Evolutionary conservation across 805 yeast species (phyloP), one percentile per base, ranked within the genome.

Genomic region (Priceomyces fermenticarens): DNA sequence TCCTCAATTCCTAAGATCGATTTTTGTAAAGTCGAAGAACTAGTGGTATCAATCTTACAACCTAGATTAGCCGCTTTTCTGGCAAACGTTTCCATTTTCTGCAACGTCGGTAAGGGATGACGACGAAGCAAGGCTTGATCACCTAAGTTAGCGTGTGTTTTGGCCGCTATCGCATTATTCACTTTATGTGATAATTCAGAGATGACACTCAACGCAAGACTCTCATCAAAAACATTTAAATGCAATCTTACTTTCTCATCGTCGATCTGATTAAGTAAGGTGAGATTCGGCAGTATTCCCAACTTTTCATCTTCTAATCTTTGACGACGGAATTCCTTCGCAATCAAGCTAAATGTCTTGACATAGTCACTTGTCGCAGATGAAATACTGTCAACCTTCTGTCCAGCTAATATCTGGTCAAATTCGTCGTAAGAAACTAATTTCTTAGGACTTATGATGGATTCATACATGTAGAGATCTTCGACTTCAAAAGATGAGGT

Each of bases 111-210:
- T 48, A 85, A 78, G 2, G 86, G 75, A 51, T 90, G 96, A 57
- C 95, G 85, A 63, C 98, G 83, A 54, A 93, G 76, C 34, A 93
- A 77, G 0, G 98, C 87, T 38, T 72, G 63, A 48, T 85, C 89
- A 0, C 97, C 97, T 30, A 91, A 69, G 3, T 75, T 77, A 1
- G 91, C 79, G 53, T 84, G 84, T 11, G 85, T 66, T 52, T 77
- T 80, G 47, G 88, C 86, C 1, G 98, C 99, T 41, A 93, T 81
- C 1, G 95, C 87, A 32, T 80, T 72, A 63, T 93, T 91, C 3
- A 84, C 95, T 58, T 82, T 86, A 52, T 84, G 81, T 53, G 81
- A 77, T 26, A 93, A 73, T 63, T 93, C 98, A 35, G 83, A 77
- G 20, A 88, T 67, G 31, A 88, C 67, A 34, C 77, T 72, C 31